Percentiles rank a stretch among this genome's conserved stretches.
phyloP scores from a whole-genome alignment of 345 rosid species.

The Lepidium didymum region DNA sequence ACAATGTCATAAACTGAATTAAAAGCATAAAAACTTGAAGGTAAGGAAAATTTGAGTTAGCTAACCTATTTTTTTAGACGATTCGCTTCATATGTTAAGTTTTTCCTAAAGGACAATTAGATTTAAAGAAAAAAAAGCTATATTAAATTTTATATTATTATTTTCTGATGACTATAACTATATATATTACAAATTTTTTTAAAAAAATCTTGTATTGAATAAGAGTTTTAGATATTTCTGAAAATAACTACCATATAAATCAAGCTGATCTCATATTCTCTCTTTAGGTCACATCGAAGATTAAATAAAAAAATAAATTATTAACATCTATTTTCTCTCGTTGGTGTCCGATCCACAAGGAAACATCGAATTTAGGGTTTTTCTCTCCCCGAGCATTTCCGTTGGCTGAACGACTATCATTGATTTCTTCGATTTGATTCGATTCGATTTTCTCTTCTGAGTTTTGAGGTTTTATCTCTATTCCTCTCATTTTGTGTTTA shows the following conservation, averaged over 20 bases:
- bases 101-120: too few relatives aligned
- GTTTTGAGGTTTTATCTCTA: slow-evolving; percentile 21
- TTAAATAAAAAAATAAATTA: neutral
- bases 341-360: neutral
- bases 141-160: too few relatives aligned
- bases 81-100: too few relatives aligned
- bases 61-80: too few relatives aligned
- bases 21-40: too few relatives aligned
- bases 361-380: slow-evolving; percentile 27
- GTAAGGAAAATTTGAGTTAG: too few relatives aligned
- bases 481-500: neutral
- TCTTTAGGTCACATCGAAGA: neutral
- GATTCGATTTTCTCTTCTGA: slow-evolving; percentile 29
- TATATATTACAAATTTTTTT: too few relatives aligned
- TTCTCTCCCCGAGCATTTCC: slow-evolving; percentile 12
- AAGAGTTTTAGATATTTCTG: neutral
- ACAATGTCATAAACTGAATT: too few relatives aligned
- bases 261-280: neutral
- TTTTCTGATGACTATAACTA: too few relatives aligned
- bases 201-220: too few relatives aligned
- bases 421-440: slow-evolving; percentile 21
- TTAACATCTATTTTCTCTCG: neutral
- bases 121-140: too few relatives aligned
- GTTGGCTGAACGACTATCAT: slow-evolving; percentile 24
- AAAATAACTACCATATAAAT: neutral